Evolutionary conservation across 805 yeast species (phyloP), one percentile per base, ranked within the genome.

Genomic region (Saturnispora dispora): DNA sequence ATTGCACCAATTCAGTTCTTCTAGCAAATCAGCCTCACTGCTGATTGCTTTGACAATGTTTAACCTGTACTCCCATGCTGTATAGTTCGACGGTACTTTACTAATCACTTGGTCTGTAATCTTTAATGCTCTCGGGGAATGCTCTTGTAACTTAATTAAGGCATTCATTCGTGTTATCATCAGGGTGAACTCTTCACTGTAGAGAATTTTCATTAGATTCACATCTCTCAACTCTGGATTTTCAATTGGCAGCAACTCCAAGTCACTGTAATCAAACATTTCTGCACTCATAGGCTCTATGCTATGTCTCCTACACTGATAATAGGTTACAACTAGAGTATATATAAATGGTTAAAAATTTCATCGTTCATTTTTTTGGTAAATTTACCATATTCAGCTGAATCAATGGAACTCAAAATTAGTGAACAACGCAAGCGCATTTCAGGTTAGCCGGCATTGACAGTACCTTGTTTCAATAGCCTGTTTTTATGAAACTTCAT

Each of bases 31-130:
- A 15, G 8, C 20, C 2, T 27, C 25, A n/a, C 55, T 53, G 11
- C 63, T 43, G 2, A 82, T 55, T 30, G 67, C 57, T 23, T 61
- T 58, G 23, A 84, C 60, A 23, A 81, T 82, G 41, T 77, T 70
- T 53, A 66, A 81, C 27, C 91, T 66, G 65, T 81, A 86, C 46
- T 76, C 76, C 98, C 98, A 93, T 1, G 83, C 83, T 0, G 96
- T 84, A 63, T 93, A 93, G 65, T 91, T 96, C 0, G 97, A 95
- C 0, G 97, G 89, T 37, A 87, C 83, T 51, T 76, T 60, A 13
- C 69, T 76, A 47, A 93, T 83, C 3, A 85, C 83, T 25, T 67
- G 65, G 13, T 76, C 73, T 0, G 96, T 85, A 41, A 89, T 67
- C 18, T 74, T 75, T 22, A 88, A 66, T 0, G 96, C 88, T 53